A percentile compares a stretch with the other conserved stretches of the same genome.
These are phyloP conservation scores for Dipteronia dyeriana DNA, from an alignment of 345 rosid genomes.

Conservation along the genomic window DNA sequence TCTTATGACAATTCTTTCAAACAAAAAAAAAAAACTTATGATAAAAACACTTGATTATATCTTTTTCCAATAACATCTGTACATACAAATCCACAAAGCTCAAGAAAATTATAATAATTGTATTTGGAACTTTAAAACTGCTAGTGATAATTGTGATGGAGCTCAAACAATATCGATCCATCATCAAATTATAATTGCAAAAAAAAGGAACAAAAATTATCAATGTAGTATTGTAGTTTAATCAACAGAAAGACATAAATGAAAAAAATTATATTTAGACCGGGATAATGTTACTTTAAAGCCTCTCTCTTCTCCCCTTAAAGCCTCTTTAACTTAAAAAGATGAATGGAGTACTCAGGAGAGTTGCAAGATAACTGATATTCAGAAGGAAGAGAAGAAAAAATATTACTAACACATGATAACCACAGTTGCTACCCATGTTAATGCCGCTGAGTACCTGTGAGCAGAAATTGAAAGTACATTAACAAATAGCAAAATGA, in stretches of 20 bases:
- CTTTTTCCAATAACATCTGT: neutral
- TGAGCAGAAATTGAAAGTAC: constrained; percentile 15
- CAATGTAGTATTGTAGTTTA: constrained; percentile 2
- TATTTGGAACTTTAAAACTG: neutral
- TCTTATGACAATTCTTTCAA: neutral
- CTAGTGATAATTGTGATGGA: neutral
- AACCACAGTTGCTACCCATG: constrained; percentile 93
- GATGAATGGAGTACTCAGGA: constrained; percentile 1
- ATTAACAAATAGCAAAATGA: constrained; percentile 20
- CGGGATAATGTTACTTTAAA: neutral
- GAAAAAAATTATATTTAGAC: neutral
- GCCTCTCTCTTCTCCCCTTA: neutral
- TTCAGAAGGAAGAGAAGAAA: neutral
- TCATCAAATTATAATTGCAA: neutral
- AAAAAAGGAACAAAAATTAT: neutral
- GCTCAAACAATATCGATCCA: neutral
- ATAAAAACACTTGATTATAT: neutral
- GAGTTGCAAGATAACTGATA: neutral
- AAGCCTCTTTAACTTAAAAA: neutral
- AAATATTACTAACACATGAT: constrained; percentile 61
- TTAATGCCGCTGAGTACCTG: constrained; percentile 97
- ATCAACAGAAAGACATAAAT: neutral
- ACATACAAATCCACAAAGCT: neutral
- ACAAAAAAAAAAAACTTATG: neutral
- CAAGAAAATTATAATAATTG: neutral